A percentile compares a stretch with the other conserved stretches of the same genome.
Evolutionary conservation across 2,329 filamentous ascomycete species (phyloP).

Genomic region (Colletotrichum endophyticum): DNA sequence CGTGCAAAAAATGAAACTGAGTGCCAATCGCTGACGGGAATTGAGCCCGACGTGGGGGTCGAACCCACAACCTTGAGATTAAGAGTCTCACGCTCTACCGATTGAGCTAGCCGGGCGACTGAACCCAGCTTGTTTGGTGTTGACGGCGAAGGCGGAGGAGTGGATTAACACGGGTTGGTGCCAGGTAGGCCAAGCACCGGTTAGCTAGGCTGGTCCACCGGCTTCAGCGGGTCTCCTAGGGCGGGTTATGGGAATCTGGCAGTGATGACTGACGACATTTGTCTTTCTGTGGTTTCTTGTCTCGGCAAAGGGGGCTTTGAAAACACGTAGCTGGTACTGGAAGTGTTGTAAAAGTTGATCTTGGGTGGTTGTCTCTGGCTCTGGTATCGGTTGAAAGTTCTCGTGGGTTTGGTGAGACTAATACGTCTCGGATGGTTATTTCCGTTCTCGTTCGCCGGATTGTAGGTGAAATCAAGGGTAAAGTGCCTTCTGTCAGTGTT

Average conservation of each 20-base stretch:
- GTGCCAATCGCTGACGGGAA: slow-evolving; percentile 4
- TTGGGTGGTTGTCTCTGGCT: neutral
- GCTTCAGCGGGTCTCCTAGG: neutral
- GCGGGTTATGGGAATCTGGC: neutral
- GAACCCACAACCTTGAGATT: slow-evolving; percentile 65
- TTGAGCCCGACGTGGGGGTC: slow-evolving; percentile 31
- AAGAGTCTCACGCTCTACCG: slow-evolving; percentile 78
- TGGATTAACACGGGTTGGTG: neutral
- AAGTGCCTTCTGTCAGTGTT: neutral
- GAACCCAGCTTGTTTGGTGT: neutral
- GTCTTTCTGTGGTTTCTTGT: neutral
- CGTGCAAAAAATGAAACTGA: neutral
- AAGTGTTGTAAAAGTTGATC: neutral
- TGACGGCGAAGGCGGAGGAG: neutral
- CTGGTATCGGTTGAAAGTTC: neutral
- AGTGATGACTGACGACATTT: neutral
- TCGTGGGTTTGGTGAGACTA: neutral
- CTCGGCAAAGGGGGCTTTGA: too few relatives aligned
- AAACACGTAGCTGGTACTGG: neutral
- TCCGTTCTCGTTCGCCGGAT: neutral
- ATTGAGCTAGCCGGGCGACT: slow-evolving; percentile 67
- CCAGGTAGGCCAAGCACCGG: neutral
- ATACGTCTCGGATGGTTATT: neutral
- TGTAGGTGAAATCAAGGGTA: neutral
- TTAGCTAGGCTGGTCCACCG: neutral